These are phyloP conservation scores for Pseudocohnilembus persalinus DNA, from an alignment of 169 alveolate genomes.

Conservation along the genomic window DNA sequence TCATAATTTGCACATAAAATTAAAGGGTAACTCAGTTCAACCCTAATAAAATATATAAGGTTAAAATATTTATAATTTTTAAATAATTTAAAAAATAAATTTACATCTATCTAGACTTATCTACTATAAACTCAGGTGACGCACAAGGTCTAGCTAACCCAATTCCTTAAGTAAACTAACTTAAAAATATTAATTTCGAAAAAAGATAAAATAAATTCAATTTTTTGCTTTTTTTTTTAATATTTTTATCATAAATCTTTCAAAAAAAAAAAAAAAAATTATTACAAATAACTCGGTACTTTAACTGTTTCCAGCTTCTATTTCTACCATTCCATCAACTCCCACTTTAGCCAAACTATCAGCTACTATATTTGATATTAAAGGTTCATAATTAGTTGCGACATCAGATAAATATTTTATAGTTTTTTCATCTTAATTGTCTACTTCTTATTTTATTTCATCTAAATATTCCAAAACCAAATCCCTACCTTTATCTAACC, in stretches of 20 bases:
- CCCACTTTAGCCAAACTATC: constrained; percentile 41
- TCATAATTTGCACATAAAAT: constrained; percentile 47
- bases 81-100: neutral
- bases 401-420: constrained; percentile 54
- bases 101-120: constrained; percentile 7
- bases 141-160: constrained; percentile 23
- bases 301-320: constrained; percentile 33
- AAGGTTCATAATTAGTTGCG: constrained; percentile 55
- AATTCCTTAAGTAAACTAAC: constrained; percentile 25
- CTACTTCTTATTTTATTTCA: constrained; percentile 50
- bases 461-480: constrained; percentile 43
- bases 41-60: neutral
- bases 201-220: too few species aligned
- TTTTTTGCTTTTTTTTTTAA: constrained; percentile 29
- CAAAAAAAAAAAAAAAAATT: neutral
- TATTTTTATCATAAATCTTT: constrained; percentile 38
- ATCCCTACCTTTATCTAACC: constrained; percentile 57
- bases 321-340: constrained; percentile 34
- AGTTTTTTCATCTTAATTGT: constrained; percentile 38
- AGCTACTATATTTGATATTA: constrained; percentile 34
- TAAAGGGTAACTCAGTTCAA: constrained; percentile 56
- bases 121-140: constrained; percentile 17
- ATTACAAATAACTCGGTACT: constrained; percentile 11
- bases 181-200: constrained; percentile 18
- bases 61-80: too few species aligned